A percentile compares a stretch with the other conserved stretches of the same genome.
Evolutionary conservation across 176 grass and related monocot genomes (phyloP).

Genomic region (Coix lacrymajobi): DNA sequence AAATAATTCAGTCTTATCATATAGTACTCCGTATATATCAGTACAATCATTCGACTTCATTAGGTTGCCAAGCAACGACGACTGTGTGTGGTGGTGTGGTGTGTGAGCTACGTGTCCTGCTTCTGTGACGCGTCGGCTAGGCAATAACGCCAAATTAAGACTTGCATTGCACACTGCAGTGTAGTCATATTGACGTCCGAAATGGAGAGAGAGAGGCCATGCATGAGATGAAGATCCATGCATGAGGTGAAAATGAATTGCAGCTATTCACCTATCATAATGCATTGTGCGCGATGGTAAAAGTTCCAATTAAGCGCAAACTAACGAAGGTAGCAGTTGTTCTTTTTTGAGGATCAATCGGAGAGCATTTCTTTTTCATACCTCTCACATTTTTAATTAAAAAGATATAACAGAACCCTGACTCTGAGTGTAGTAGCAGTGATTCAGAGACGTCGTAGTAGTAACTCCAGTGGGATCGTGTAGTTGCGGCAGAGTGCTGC

Average conservation of each 20-base stretch:
- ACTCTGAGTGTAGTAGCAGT: not conserved
- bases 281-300: too few relatives aligned
- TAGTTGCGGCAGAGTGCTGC: too few relatives aligned
- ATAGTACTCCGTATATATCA: too few relatives aligned
- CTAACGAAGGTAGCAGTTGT: too few relatives aligned
- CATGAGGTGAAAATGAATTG: not conserved
- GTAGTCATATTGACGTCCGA: not conserved
- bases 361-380: not conserved
- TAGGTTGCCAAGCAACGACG: not conserved
- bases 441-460: not conserved
- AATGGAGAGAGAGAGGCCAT: not conserved
- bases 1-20: not conserved
- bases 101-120: not conserved
- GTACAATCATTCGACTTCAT: not conserved
- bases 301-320: too few relatives aligned
- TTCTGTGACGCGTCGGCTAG: not conserved
- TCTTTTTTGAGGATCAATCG: not conserved
- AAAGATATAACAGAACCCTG: not conserved
- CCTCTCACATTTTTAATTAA: too few relatives aligned
- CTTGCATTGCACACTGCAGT: not conserved
- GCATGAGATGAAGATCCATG: not conserved
- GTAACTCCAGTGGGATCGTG: not conserved
- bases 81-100: not conserved
- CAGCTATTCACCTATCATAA: too few relatives aligned
- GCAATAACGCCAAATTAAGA: not conserved